Base-by-base conservation (phyloP, 1,139 yeast species). In the Geotrichum europaeum region DNA sequence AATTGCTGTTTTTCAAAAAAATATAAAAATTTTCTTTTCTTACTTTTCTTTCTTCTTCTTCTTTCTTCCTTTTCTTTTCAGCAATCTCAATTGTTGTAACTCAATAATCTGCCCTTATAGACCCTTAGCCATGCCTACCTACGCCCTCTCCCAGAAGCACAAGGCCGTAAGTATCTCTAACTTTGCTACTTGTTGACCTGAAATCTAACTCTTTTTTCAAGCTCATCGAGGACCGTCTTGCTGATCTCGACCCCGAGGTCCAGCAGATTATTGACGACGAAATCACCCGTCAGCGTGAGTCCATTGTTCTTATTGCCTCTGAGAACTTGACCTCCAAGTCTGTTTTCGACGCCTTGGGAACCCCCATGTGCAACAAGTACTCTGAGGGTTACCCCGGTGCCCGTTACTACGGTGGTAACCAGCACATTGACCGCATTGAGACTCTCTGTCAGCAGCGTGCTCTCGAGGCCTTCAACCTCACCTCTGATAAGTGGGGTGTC, bases 361-460 rank as follows among this genome's bases (percentile, higher is more conserved):
- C 97, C 22, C 96, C 90, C 76, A 90, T 92, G 96, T 95, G 90
- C 77, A 92, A 92, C 83, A 92, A 92, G 81, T 92, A 92, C 78
- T 90, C 97, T n/a, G 98, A 92, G 78, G 97, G 97, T 63, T 92
- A 92, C 77, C 98, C 98, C 57, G 97, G 97, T 65, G 97, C 91
- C 70, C 85, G 98, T 75, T 92, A 92, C 79, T 92, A 92, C 72
- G 98, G 98, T 74, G 98, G 98, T 74, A 92, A 92, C 75, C 92
- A 92, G 78, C 85, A 86, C 76, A 92, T 92, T 70, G 98, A 92
- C 76, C 83, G 86, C 78, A 92, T 95, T 66, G 98, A 92, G 79
- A 76, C 84, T 15, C 79, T 92, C 69, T 92, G 98, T 78, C 97
- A 90, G 78, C 81, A 86, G 73, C 85, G 98, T 76, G 98, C 98